Percentiles rank a stretch among this genome's conserved stretches.
These are phyloP conservation scores for Osmozyma mogii DNA, from an alignment of 805 yeast genomes.

Conservation along the genomic window DNA sequence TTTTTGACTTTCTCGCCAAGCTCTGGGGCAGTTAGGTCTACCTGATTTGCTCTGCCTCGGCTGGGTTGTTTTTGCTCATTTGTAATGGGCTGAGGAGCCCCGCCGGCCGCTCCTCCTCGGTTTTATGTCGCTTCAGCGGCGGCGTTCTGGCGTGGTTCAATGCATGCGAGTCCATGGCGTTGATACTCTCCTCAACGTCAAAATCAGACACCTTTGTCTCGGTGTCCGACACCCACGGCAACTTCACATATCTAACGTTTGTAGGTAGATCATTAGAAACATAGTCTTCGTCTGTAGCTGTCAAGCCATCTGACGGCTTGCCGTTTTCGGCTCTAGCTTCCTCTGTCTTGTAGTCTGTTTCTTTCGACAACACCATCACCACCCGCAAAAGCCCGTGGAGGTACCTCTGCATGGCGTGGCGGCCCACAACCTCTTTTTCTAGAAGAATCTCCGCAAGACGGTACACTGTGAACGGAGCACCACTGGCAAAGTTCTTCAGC, in stretches of 20 bases:
- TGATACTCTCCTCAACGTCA: too few relatives aligned
- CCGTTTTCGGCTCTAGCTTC: neutral
- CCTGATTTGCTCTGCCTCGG: neutral
- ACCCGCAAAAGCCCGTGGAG: conserved; percentile 9
- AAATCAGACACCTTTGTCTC: too few relatives aligned
- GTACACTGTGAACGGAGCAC: conserved; percentile 12
- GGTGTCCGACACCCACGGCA: conserved; percentile 3
- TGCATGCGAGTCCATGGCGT: too few relatives aligned
- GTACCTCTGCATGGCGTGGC: conserved; percentile 11
- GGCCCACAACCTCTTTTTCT: conserved; percentile 8
- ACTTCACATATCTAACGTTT: conserved; percentile 8
- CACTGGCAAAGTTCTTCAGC: conserved; percentile 19
- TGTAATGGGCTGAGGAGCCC: too few relatives aligned
- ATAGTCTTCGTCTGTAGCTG: conserved; percentile 5
- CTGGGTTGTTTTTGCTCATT: too few relatives aligned
- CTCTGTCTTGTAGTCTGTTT: conserved; percentile 1
- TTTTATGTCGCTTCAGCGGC: too few relatives aligned
- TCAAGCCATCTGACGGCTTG: neutral
- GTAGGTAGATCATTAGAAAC: conserved; percentile 7
- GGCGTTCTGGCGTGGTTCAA: too few relatives aligned
- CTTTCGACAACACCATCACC: conserved; percentile 2
- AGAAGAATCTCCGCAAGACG: conserved; percentile 12
- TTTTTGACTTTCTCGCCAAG: conserved; percentile 53
- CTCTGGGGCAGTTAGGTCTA: conserved; percentile 47
- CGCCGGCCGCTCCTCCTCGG: too few relatives aligned